These are phyloP conservation scores for Thielaviopsis euricoi DNA, from an alignment of 2,329 filamentous ascomycete genomes.

Conservation along the genomic window DNA sequence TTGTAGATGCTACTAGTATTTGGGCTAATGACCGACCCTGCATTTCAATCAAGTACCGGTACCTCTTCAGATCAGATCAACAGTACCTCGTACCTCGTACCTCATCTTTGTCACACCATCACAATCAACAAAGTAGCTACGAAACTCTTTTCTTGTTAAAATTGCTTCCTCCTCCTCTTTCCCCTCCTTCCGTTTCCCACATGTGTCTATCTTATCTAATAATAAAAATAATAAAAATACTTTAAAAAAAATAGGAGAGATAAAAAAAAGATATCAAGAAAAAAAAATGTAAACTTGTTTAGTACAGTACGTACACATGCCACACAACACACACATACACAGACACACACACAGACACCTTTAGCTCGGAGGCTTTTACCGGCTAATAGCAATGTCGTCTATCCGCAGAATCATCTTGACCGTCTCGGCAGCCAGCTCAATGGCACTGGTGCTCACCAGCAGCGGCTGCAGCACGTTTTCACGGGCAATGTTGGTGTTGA, in stretches of 20 bases:
- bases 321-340: too few species aligned
- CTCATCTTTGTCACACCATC: too few species aligned
- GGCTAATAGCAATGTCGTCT: conserved; percentile 48
- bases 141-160: not conserved
- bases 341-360: too few species aligned
- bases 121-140: too few species aligned
- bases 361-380: conserved; percentile 23
- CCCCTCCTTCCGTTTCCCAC: not conserved
- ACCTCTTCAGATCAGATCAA: too few species aligned
- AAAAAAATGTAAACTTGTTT: not conserved
- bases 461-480: conserved; percentile 95
- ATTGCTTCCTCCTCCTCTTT: not conserved
- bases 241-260: not conserved
- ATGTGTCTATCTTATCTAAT: not conserved
- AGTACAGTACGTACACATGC: too few species aligned
- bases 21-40: too few species aligned
- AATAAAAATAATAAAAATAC: not conserved
- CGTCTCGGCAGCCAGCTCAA: conserved; percentile 92
- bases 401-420: conserved; percentile 80
- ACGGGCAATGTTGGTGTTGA: conserved; percentile 91
- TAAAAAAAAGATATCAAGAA: not conserved
- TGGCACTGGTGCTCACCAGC: conserved; percentile 90
- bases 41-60: too few species aligned
- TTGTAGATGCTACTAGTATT: too few species aligned
- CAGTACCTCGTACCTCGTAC: too few species aligned